These are phyloP conservation scores for Entomortierella parvispora DNA, from an alignment of 192 early-diverging fungal genomes.

Conservation along the genomic window DNA sequence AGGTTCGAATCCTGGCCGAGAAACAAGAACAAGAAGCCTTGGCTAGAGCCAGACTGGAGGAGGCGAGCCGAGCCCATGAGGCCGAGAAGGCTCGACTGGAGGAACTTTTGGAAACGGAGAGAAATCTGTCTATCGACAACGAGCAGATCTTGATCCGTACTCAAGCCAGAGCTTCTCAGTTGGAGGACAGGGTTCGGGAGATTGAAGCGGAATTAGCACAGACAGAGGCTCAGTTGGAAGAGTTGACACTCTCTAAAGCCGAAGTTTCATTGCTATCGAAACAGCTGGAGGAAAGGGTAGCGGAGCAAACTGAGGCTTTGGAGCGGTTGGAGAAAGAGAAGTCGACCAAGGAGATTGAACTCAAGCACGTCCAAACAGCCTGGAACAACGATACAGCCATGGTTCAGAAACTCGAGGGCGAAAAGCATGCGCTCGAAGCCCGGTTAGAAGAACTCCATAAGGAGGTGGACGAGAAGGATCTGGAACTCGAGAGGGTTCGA, in stretches of 20 bases:
- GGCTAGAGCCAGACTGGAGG: constrained; percentile 63
- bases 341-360: constrained; percentile 39
- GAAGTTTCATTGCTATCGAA: constrained; percentile 12
- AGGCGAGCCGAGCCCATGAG: constrained; percentile 67
- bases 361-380: constrained; percentile 25
- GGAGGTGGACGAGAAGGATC: constrained; percentile 76
- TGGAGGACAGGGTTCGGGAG: constrained; percentile 74
- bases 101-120: constrained; percentile 75
- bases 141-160: constrained; percentile 86
- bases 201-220: constrained; percentile 68
- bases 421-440: constrained; percentile 65
- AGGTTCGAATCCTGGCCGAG: constrained; percentile 78
- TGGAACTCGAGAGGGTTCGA: constrained; percentile 58
- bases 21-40: constrained; percentile 71
- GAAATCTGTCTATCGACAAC: constrained; percentile 80
- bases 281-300: constrained; percentile 38
- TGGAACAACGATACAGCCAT: constrained; percentile 23
- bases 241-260: constrained; percentile 58
- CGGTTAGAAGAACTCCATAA: constrained; percentile 69
- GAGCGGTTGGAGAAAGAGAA: constrained; percentile 39
- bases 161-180: constrained; percentile 73
- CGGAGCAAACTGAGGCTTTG: constrained; percentile 16
- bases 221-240: constrained; percentile 72
- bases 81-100: constrained; percentile 77
- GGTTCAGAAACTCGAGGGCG: constrained; percentile 32